Base-by-base conservation (phyloP, 148 eudicot genomes). In the Camellia japonica region DNA sequence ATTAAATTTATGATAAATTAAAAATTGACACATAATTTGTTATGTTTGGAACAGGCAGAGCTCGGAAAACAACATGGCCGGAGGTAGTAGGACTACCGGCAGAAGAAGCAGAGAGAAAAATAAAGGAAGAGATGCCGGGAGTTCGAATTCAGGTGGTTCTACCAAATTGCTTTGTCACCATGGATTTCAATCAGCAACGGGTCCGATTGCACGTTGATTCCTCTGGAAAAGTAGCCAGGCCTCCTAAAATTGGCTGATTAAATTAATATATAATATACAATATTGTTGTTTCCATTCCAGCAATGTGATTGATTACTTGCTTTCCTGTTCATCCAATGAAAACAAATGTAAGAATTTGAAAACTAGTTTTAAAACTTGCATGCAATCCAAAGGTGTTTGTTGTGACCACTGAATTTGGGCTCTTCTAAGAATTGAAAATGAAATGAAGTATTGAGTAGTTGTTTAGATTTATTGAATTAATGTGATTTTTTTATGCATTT, bases 71-170 rank as follows among this genome's bases (percentile, higher is more conserved):
- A 51, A 18, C 77, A 66, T 84, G 86, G 86, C 83, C 83, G 14
- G 86, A 80, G 68, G 7, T 84, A 61, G 83, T 80, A 3, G 85
- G 87, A 30, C 69, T 82, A 23, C 23, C 71, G 52, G 80, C 69
- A 7, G 84, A 85, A 58, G 87, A 75, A 76, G 82, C 87, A 14
- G 81, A 82, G 38, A 79, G 51, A 12, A 82, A 82, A 66, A 79
- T 82, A 3, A 80, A 85, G 78, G 78, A 71, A 76, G 83, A 85
- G n/a, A 68, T 18, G 79, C 83, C 86, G 2, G 23, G 18, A 8
- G 74, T 15, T 20, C 67, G 5, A 23, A 54, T 71, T 63, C 73
- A 43, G 5, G 68, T 82, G 19, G 18, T 85, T 69, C 85, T 80
- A 42, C 65, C 38, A 13, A 47, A 51, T 16, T 44, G 70, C 58